Percentiles rank a stretch among this genome's conserved stretches.
phyloP scores from a whole-genome alignment of 805 yeast genomes.

The Millerozyma miso region DNA sequence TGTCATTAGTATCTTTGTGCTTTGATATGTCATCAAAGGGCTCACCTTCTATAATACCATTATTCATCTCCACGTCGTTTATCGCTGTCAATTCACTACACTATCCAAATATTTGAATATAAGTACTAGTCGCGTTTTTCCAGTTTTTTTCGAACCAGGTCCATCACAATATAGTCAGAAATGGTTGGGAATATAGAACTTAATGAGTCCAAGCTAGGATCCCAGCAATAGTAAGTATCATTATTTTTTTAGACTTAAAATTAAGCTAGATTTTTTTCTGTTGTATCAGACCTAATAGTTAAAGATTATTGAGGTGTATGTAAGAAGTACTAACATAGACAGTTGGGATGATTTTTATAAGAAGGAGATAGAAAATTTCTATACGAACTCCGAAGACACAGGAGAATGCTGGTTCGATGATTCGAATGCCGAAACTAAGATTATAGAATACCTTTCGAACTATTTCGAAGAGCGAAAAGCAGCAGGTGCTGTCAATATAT shows the following conservation, averaged over 20 bases:
- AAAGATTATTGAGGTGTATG: neutral
- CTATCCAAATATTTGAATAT: neutral
- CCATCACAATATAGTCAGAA: neutral
- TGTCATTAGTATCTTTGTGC: neutral
- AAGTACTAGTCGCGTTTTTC: neutral
- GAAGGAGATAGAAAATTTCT: conserved; percentile 66
- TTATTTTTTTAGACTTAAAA: neutral
- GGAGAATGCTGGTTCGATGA: conserved; percentile 98
- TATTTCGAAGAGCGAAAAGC: neutral
- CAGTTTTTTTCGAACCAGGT: neutral
- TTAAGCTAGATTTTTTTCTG: neutral
- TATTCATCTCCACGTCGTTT: neutral
- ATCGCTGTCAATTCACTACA: neutral
- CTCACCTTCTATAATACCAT: neutral
- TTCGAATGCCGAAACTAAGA: conserved; percentile 83
- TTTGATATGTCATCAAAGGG: neutral
- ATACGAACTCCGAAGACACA: conserved; percentile 71
- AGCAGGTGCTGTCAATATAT: conserved; percentile 34
- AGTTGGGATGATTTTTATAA: conserved; percentile 88
- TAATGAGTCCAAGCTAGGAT: conserved; percentile 80
- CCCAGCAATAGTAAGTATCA: conserved; percentile 62
- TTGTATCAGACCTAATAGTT: too few species aligned
- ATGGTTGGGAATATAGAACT: conserved; percentile 37
- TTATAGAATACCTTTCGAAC: conserved; percentile 35
- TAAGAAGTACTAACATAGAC: conserved; percentile 8